Base-by-base conservation (phyloP, 257 asterid species). In the Solanum lycopersicoides region DNA sequence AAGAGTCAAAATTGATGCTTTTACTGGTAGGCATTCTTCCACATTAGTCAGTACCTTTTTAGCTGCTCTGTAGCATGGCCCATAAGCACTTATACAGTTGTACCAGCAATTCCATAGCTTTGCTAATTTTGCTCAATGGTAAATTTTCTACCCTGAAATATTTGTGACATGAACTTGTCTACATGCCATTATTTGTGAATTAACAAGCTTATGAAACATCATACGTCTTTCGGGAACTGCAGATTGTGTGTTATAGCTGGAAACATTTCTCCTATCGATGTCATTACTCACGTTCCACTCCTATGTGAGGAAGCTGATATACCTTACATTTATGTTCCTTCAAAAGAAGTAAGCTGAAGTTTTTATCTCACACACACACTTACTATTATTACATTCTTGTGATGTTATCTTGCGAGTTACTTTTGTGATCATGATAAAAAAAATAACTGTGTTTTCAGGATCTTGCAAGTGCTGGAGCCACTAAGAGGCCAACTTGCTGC, bases 401-500 rank as follows among this genome's bases (percentile, higher is more conserved):
- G 18, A 5, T 39, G 13, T 73, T 37, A 47, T 80, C 45, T n/a
- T 56, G 66, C 65, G 14, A 28, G 74, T 74, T 56, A 4, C 42
- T 16, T 37, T 20, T 3, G 13, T 8, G 45, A 3, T 60, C 35
- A 35, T 56, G 56, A 59, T 63, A 63, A 84, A 16, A 25, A 28
- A 28, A 28, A 28, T 28, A 28, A 2, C 6, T 32, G 2, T 42
- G n/a, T 45, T 45, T 90, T 87, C 94, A 96, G 99, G 98, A 96
- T 85, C 99, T 96, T 73, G 98, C 98, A 0, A 94, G 92, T 91
- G 99, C 97, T 3, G 99, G 98, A 87, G 92, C 97, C 75, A 95
- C 98, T 37, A 95, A 96, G 93, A 94, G 98, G 90, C 99, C 98
- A 47, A 96, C 98, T 21, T 96, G 98, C 92, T 96, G 98, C 21